These are phyloP conservation scores for Auricularia heimuer DNA, from an alignment of 768 basidiomycete genomes.

Conservation along the genomic window DNA sequence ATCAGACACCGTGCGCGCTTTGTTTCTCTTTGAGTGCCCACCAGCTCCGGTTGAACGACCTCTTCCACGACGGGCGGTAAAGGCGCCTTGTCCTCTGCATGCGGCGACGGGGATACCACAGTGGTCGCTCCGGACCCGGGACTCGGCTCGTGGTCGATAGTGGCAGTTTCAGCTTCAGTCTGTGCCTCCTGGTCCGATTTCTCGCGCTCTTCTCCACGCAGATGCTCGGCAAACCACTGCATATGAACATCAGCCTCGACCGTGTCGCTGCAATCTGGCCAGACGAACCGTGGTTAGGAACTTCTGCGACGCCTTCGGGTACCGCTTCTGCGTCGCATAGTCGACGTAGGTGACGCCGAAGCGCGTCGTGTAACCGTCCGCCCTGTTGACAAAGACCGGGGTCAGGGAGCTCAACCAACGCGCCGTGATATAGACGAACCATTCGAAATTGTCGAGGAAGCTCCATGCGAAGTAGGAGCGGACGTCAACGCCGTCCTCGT, in stretches of 20 bases:
- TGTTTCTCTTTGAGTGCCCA: neutral
- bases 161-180: neutral
- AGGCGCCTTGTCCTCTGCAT: neutral
- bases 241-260: neutral
- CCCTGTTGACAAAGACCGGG: constrained; percentile 21
- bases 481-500: constrained; percentile 54
- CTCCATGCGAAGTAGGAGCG: constrained; percentile 62
- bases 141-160: neutral
- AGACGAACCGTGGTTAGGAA: constrained; percentile 43
- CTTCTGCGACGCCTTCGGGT: constrained; percentile 52
- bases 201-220: neutral
- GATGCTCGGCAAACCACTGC: neutral
- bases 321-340: constrained; percentile 55
- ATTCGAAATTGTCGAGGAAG: constrained; percentile 65
- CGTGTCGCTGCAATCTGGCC: neutral
- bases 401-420: neutral
- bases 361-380: constrained; percentile 58
- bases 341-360: constrained; percentile 68
- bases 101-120: neutral
- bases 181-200: neutral
- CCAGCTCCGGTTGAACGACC: neutral
- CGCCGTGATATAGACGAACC: constrained; percentile 20
- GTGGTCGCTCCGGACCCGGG: neutral
- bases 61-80: neutral
- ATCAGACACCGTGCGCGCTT: neutral